Evolutionary conservation across 306 rosid genomes (phyloP), one percentile per base, ranked within the genome.

Genomic region (Echinosophora koreensis): DNA sequence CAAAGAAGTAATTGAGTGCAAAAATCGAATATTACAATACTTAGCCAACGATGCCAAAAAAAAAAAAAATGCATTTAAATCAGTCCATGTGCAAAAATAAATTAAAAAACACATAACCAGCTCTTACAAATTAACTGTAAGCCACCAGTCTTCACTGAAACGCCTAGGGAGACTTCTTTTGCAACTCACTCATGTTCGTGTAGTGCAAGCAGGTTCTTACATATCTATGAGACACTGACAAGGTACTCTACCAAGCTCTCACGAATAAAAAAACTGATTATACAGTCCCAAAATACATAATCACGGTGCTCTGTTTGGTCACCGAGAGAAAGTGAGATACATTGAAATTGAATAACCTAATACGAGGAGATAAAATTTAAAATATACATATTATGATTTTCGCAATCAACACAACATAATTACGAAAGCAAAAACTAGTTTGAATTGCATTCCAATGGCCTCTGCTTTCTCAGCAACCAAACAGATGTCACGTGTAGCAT

Each of bases 41-140:
- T 17, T 3, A 51, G 37, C 5, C 12, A 47, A 22, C 22, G 22
- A 60, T 32, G 77, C 80, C 52, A 59, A 42, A 35, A 51, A 70
- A 65, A 8, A 37, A 74, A 38, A 58, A 15, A 11, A 51, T 35
- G 57, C 78, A 57, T 41, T 70, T 75, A 76, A 52, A 55, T 77
- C 67, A 64, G 49, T 75, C 81, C 42, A 70, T 56, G 59, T 49
- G 80, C 85, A 85, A 78, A 76, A 80, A 28, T 42, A 68, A 87
- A 84, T 55, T 61, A 71, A 32, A 56, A 79, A 73, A 90, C 91
- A 64, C 84, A 59, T 87, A 93, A 87, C 98, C 86, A 91, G 93
- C 90, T 92, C 99, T 96, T 96, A 92, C 99, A 89, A 93, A 96
- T 91, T 80, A 92, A 93, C 84, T 80, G 94, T 80, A 91, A 92